A percentile compares a stretch with the other conserved stretches of the same genome.
Conservation (phyloP, 257 asterid species). For the Orobanche coerulescens region DNA sequence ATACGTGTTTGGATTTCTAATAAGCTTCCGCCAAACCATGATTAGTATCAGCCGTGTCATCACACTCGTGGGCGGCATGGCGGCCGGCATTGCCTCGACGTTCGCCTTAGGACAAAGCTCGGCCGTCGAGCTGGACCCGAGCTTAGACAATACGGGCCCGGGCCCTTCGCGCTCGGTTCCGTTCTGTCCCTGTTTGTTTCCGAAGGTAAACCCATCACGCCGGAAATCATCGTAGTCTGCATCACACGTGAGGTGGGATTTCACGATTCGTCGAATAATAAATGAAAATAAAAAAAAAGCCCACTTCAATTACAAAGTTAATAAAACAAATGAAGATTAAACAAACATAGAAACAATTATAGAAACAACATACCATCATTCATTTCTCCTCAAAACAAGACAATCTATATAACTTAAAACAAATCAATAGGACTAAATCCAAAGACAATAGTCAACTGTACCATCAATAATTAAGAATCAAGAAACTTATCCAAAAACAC, state of each 20-base stretch:
- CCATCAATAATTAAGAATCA: not conserved
- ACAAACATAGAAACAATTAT: not conserved
- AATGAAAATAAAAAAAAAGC: conserved; percentile 14
- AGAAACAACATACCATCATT: conserved; percentile 11
- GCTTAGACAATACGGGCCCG: conserved; percentile 70
- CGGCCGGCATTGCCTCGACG: conserved; percentile 33
- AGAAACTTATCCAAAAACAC: too few species aligned
- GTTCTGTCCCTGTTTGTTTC: conserved; percentile 34
- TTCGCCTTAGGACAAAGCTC: conserved; percentile 72
- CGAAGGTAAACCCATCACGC: conserved; percentile 43
- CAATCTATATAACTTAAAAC: not conserved
- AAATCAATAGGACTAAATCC: not conserved
- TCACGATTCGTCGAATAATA: not conserved
- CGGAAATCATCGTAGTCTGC: conserved; percentile 87
- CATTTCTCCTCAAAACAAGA: conserved; percentile 19
- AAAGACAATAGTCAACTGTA: not conserved
- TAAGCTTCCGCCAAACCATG: conserved; percentile 74
- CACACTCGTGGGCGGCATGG: conserved; percentile 70
- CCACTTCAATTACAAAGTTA: conserved; percentile 23
- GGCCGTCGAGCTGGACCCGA: conserved; percentile 74
- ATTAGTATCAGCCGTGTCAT: conserved; percentile 62
- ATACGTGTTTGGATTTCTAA: conserved; percentile 61
- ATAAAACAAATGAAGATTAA: conserved; percentile 25
- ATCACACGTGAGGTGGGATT: not conserved
- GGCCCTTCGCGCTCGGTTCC: conserved; percentile 45